These are phyloP conservation scores for Alternaria brassicicola DNA, from an alignment of 2,329 filamentous ascomycete genomes.

Conservation along the genomic window DNA sequence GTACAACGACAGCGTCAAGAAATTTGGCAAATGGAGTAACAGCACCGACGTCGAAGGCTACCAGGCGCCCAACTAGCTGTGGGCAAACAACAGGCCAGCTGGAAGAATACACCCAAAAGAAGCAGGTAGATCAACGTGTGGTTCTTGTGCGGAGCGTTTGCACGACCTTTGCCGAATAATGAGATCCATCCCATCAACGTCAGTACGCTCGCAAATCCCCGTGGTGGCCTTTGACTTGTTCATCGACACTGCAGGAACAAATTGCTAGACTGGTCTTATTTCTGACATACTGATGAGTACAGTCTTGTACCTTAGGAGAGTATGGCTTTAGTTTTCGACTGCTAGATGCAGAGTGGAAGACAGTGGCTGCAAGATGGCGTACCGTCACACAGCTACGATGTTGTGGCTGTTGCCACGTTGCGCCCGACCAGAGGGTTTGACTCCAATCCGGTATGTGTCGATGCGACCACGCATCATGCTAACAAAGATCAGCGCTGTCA, in stretches of 20 bases:
- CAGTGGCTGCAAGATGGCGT: slow-evolving; percentile 1
- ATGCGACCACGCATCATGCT: neutral
- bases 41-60: slow-evolving; percentile 57
- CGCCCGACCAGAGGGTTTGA: slow-evolving; percentile 1
- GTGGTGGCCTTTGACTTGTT: neutral
- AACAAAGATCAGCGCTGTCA: neutral
- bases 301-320: neutral
- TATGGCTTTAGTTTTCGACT: neutral
- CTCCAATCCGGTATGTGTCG: neutral
- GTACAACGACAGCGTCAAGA: slow-evolving; percentile 56
- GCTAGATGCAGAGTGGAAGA: neutral
- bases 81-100: neutral
- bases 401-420: slow-evolving; percentile 26
- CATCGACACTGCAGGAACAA: neutral
- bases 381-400: slow-evolving; percentile 14
- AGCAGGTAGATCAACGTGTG: neutral
- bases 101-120: neutral
- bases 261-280: neutral
- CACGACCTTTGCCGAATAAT: neutral
- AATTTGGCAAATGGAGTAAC: slow-evolving; percentile 58
- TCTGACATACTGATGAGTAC: neutral
- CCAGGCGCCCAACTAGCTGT: slow-evolving; percentile 29
- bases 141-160: neutral
- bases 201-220: neutral
- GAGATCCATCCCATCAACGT: neutral